phyloP scores from a whole-genome alignment of 2,329 filamentous ascomycete genomes.

The Penicillium thymicola region DNA sequence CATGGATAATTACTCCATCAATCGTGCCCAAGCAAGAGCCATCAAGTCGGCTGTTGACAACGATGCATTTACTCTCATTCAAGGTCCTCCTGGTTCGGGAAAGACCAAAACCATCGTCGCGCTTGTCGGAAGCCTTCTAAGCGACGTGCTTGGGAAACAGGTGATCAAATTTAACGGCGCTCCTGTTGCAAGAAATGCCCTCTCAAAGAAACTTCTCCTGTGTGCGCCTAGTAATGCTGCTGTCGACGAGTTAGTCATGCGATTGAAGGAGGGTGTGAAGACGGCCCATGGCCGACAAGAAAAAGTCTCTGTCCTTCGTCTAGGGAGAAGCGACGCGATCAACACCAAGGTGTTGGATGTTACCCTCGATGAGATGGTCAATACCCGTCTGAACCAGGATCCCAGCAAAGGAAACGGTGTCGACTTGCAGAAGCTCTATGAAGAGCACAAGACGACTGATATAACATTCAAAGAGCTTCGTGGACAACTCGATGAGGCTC shows the following conservation, averaged over 20 bases:
- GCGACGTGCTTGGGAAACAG: slow-evolving; percentile 52
- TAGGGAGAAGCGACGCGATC: slow-evolving; percentile 89
- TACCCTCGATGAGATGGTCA: slow-evolving; percentile 88
- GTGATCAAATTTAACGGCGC: slow-evolving; percentile 48
- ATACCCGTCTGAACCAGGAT: slow-evolving; percentile 58
- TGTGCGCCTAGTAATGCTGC: slow-evolving; percentile 99
- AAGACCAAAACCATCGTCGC: slow-evolving; percentile 98
- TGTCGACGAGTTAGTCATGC: slow-evolving; percentile 91
- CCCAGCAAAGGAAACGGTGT: slow-evolving; percentile 46
- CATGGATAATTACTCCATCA: slow-evolving; percentile 76
- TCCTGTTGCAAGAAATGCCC: slow-evolving; percentile 33
- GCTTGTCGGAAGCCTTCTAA: slow-evolving; percentile 85
- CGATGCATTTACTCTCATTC: slow-evolving; percentile 93
- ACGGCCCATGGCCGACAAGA: slow-evolving; percentile 68
- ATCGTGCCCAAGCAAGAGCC: slow-evolving; percentile 83
- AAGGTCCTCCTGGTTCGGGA: slow-evolving; percentile 92
- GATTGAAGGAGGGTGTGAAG: slow-evolving; percentile 82
- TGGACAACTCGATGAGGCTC: slow-evolving; percentile 66
- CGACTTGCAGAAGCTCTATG: slow-evolving; percentile 66
- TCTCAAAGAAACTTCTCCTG: slow-evolving; percentile 81
- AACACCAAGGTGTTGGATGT: slow-evolving; percentile 86
- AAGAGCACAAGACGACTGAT: slow-evolving; percentile 59
- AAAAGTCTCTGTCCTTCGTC: slow-evolving; percentile 80
- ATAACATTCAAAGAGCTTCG: slow-evolving; percentile 69
- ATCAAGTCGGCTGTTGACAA: slow-evolving; percentile 91